Evolutionary conservation across 306 rosid species (phyloP), one percentile per base, ranked within the genome.

Genomic region (Phaseolus lunatus): DNA sequence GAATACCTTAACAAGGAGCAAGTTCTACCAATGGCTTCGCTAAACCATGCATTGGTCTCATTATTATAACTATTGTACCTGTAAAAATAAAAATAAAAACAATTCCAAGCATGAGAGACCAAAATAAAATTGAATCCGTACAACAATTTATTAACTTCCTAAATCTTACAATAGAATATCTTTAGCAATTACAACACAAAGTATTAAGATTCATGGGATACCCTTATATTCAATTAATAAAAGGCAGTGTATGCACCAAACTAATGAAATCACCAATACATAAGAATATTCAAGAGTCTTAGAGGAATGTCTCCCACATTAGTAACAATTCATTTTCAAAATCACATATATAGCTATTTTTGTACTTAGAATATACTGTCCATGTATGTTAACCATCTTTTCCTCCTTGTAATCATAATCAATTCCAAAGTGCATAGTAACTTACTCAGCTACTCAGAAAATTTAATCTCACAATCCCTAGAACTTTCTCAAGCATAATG

Each of bases 1-100:
- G 83, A 87, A 81, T 81, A 86, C 24, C 88, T 91, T 61, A 88
- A 86, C 82, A 95, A 82, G 78, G 85, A 84, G 85, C 99, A 95
- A 58, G 89, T 87, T 61, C 78, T 94, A 48, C 96, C 97, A 64
- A 88, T 50, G 62, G 97, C 97, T 70, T 85, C 72, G 80, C 89
- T 88, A 82, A 95, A 95, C 97, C 99, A 95, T 56, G 15, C 48
- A 70, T 91, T 85, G 79, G 80, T 72, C 89, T 88, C 92, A 67
- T 85, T 70, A 66, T 76, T 52, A 71, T 89, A 84, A 78, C 80
- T 80, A 70, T 81, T 82, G 70, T 84, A 92, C 75, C 99, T 95
- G 70, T 44, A 58, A 64, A 75, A 56, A 67, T 63, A 43, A 12
- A 35, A 33, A 39, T 29, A 43, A n/a, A n/a, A n/a, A n/a, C n/a